These are phyloP conservation scores for Scheffersomyces lignosus DNA, from an alignment of 805 yeast species.

Conservation along the genomic window DNA sequence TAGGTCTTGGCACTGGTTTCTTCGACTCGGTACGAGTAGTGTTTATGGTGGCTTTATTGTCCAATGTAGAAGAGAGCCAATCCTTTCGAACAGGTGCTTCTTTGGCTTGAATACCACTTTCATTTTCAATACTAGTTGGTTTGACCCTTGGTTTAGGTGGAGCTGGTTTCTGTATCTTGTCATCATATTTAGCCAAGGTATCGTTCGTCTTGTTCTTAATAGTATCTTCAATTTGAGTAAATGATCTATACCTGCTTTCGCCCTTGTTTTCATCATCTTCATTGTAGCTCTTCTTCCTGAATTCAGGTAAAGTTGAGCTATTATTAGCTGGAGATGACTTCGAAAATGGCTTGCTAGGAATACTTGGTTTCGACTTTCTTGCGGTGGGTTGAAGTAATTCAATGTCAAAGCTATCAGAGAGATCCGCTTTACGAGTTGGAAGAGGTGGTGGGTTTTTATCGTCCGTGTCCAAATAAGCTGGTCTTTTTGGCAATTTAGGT, in stretches of 20 bases:
- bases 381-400: conserved; percentile 19
- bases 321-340: background rate
- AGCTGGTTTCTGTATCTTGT: background rate
- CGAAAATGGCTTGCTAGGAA: background rate
- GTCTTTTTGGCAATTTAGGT: conserved; percentile 14
- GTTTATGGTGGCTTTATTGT: background rate
- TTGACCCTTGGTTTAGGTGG: conserved; percentile 5
- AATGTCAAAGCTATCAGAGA: conserved; percentile 10
- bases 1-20: conserved; percentile 1
- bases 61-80: background rate
- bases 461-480: background rate
- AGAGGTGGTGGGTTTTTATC: background rate
- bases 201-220: background rate
- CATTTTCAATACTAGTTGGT: background rate
- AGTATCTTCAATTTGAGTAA: background rate
- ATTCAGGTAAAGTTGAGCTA: background rate
- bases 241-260: background rate
- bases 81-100: no score
- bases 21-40: background rate
- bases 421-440: background rate
- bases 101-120: no score
- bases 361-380: background rate
- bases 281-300: background rate
- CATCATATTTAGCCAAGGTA: conserved; percentile 4
- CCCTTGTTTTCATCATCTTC: background rate